Evolutionary conservation across 108 stramenopile species (phyloP).

Genomic region (Aurantiochytrium sp.): DNA sequence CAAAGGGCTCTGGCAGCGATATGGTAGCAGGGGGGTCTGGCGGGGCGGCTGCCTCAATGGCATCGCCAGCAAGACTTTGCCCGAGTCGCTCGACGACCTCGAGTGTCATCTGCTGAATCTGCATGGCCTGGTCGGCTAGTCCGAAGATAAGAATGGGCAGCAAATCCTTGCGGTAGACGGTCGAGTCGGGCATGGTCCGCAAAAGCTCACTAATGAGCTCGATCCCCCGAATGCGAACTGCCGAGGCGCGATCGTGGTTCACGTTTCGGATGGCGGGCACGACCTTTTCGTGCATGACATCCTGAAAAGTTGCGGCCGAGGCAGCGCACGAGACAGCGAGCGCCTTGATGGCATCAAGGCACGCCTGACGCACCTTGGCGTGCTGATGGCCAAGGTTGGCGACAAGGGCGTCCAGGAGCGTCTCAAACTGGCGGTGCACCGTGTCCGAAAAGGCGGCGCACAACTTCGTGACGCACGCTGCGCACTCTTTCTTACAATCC

Average conservation of each 20-base stretch:
- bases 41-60: not conserved
- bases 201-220: constrained; percentile 1
- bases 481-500: not conserved
- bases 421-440: not conserved
- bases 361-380: not conserved
- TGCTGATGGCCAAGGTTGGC: not conserved
- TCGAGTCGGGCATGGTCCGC: not conserved
- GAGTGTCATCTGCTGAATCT: not conserved
- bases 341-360: not conserved
- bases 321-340: not conserved
- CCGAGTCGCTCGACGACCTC: not conserved
- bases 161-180: not conserved
- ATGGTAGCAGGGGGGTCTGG: not conserved
- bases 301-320: not conserved
- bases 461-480: not conserved
- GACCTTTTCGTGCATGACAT: not conserved
- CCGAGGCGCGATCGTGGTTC: constrained; percentile 2
- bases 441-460: not conserved
- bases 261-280: not conserved
- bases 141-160: constrained; percentile 11
- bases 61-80: not conserved
- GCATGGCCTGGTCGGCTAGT: not conserved
- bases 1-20: not conserved
- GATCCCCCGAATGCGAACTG: not conserved
- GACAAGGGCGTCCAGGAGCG: not conserved